phyloP scores from a whole-genome alignment of 257 asterid genomes.

The Striga asiatica region DNA sequence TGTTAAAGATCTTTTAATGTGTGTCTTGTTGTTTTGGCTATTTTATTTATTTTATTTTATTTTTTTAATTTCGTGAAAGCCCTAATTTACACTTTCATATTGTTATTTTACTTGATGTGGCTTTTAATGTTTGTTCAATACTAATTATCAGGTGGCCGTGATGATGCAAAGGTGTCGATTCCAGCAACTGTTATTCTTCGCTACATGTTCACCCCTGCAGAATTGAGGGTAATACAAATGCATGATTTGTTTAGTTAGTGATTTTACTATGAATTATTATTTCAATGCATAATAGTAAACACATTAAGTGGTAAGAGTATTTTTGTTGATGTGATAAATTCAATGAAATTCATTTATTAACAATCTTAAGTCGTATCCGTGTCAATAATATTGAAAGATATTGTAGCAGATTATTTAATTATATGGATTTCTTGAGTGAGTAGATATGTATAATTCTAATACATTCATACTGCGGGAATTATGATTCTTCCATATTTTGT shows the following conservation, averaged over 20 bases:
- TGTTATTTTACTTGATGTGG: not conserved
- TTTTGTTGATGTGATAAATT: too few species aligned
- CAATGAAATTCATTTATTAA: too few species aligned
- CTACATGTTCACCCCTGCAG: conserved; percentile 84
- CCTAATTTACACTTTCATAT: not conserved
- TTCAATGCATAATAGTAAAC: too few species aligned
- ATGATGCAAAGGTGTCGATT: conserved; percentile 64
- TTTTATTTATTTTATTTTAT: too few species aligned
- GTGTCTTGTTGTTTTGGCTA: not conserved
- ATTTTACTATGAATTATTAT: too few species aligned
- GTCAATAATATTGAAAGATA: not conserved
- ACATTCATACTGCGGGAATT: not conserved
- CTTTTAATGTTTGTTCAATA: not conserved
- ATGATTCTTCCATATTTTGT: not conserved
- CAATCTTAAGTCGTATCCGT: too few species aligned
- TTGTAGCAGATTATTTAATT: not conserved
- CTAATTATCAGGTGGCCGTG: conserved; percentile 64
- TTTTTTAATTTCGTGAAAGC: not conserved
- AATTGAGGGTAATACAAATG: conserved; percentile 72
- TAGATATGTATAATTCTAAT: not conserved
- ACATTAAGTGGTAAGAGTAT: too few species aligned
- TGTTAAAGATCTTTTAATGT: not conserved
- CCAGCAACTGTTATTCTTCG: conserved; percentile 84
- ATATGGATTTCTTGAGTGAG: not conserved
- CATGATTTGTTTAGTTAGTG: too few species aligned